Evolutionary conservation across 148 eudicot genomes (phyloP), one percentile per base, ranked within the genome.

Genomic region (Rhododendron ovatum): DNA sequence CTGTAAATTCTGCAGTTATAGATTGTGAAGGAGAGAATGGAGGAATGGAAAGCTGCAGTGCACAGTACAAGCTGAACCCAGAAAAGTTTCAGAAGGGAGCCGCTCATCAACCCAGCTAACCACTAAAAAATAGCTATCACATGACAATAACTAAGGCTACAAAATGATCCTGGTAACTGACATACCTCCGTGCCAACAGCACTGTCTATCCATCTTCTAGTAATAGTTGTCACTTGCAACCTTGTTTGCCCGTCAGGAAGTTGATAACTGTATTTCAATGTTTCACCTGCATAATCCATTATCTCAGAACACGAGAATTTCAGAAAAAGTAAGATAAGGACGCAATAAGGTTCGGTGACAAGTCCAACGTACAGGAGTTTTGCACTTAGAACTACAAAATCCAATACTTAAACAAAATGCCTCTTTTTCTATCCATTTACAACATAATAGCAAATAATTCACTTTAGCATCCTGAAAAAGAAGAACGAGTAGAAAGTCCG

Each of bases 161-260:
- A 43, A 24, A 37, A 85, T 50, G 67, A 41, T 78, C 86, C 84
- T 81, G 33, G n/a, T 65, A 22, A 67, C 43, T 14, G 51, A 76
- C 85, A 73, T 80, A 96, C 99, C 99, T 94, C 99, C 61, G 94
- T 89, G 59, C 94, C 91, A 89, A 89, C 90, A 86, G 89, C 87
- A 87, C 91, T 91, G 82, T 96, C 99, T 57, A 92, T 90, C 99
- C 99, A 96, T 87, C 93, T 89, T 92, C 98, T 92, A 81, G 89
- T 89, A 86, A 96, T 91, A 39, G 99, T 96, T 59, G 99, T 94
- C 35, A 95, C 95, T 65, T 98, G 94, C 89, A 94, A 85, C 90
- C 88, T 89, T 83, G 90, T 83, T 88, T 92, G 92, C 88, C 98
- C 95, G 79, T 93, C 98, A 77, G 93, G 87, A 88, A 85, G 89